phyloP scores from a whole-genome alignment of 805 yeast species.

The Starmerella sp. region DNA sequence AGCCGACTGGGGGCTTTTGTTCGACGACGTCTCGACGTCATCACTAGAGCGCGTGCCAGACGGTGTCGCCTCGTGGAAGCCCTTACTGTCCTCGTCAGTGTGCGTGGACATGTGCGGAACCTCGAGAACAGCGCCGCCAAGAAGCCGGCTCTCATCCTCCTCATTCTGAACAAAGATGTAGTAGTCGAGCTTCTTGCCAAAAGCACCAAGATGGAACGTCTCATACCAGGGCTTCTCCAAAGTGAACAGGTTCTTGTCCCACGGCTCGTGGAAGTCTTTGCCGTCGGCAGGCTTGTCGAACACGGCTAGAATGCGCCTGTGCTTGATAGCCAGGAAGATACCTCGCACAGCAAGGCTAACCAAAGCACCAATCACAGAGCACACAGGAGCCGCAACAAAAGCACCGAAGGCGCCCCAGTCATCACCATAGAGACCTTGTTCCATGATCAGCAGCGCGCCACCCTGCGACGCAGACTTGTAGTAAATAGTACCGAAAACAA shows the following conservation, averaged over 20 bases:
- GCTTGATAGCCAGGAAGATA: slow-evolving; percentile 11
- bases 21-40: not conserved
- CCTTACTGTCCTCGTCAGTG: not conserved
- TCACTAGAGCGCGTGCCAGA: not conserved
- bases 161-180: slow-evolving; percentile 18
- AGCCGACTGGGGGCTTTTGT: no score
- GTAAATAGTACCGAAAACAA: slow-evolving; percentile 74
- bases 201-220: slow-evolving; percentile 4
- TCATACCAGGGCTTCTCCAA: slow-evolving; percentile 22
- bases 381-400: slow-evolving; percentile 79
- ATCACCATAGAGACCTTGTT: slow-evolving; percentile 54
- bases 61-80: not conserved
- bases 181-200: slow-evolving; percentile 15
- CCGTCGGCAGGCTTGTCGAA: slow-evolving; percentile 20
- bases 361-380: slow-evolving; percentile 53
- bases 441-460: slow-evolving; percentile 56
- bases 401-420: slow-evolving; percentile 97
- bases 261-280: slow-evolving; percentile 9
- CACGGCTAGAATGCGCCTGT: slow-evolving; percentile 14
- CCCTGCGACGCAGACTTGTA: slow-evolving; percentile 58
- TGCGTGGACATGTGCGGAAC: not conserved
- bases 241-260: slow-evolving; percentile 14
- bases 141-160: slow-evolving; percentile 2
- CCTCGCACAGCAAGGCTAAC: slow-evolving; percentile 34
- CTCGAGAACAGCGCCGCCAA: slow-evolving; percentile 8